Conservation (phyloP, 495 filamentous ascomycete species). For the Tuber umbilicatum region DNA sequence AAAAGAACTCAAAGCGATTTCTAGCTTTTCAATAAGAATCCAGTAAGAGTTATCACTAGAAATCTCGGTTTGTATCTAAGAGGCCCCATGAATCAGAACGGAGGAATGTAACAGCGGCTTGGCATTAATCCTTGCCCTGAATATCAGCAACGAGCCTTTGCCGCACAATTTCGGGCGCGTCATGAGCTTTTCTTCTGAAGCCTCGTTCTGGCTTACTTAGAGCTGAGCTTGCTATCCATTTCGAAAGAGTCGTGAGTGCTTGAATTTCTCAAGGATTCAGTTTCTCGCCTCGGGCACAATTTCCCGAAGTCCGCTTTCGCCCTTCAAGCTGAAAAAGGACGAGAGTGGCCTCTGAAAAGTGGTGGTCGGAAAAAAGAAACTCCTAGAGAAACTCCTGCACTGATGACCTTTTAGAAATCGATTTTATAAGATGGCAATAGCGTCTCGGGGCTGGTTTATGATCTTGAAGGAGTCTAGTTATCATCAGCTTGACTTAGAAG, state of each 20-base stretch:
- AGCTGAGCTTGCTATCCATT: background rate
- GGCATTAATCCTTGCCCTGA: conserved; percentile 2
- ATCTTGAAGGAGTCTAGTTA: background rate
- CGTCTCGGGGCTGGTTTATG: background rate
- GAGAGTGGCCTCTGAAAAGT: background rate
- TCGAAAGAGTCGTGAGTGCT: background rate
- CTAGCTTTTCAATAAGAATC: background rate
- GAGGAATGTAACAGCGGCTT: conserved; percentile 3
- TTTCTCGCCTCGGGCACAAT: background rate
- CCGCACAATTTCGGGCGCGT: background rate
- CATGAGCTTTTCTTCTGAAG: background rate
- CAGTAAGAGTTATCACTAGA: background rate
- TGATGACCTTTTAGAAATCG: background rate
- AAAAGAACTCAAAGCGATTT: background rate
- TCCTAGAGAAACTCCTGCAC: background rate
- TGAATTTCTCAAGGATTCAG: background rate
- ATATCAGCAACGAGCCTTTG: background rate
- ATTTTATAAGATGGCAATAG: background rate
- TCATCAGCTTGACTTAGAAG: background rate
- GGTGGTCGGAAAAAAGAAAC: background rate
- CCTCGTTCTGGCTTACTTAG: background rate
- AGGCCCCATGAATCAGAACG: background rate
- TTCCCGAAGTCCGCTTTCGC: background rate
- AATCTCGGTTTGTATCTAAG: background rate
- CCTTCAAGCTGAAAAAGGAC: background rate